Evolutionary conservation across 75 land plant species (phyloP), one percentile per base, ranked within the genome.

Genomic region (Sequoiadendron giganteum): DNA sequence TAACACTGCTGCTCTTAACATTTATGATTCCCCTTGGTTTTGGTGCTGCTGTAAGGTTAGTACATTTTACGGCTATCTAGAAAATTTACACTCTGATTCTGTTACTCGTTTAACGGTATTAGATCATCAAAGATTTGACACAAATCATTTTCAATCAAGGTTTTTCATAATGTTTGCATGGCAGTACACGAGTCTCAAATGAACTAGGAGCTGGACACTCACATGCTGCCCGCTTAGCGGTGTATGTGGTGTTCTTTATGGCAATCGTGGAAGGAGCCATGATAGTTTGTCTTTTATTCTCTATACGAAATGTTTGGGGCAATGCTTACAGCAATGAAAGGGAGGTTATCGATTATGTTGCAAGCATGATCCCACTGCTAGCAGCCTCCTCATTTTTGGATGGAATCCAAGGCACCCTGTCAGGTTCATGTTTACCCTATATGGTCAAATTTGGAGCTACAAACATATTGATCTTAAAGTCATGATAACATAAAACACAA

Each of bases 141-240:
- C 25, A 5, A 13, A 80, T 80, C 38, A 42, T 42, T 42, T 42
- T 42, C 43, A 42, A 42, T 42, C 43, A 42, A 42, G 0, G 0
- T 9, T 34, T 80, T 80, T 19, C 25, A 11, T 15, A 80, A 19
- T 80, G 19, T 28, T 52, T 39, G 14, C 14, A 25, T 14, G 61
- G 39, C 80, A 95, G 97, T 58, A 93, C 94, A 45, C 79, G 97
- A 79, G 93, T 95, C 81, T 90, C 97, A 30, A 97, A 97, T 90
- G 97, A 97, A 89, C 83, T 97, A 45, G 98, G 98, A 45, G 96
- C 94, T 47, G 94, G 93, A 40, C 40, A 85, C 8, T 88, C 96
- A 49, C 80, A 83, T n/a, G 88, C 88, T 16, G 96, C 95, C 13
- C 89, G 85, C 3, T 47, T 90, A 77, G 92, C 96, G 36, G 90